Evolutionary conservation across 169 alveolate species (phyloP), one percentile per base, ranked within the genome.

Genomic region (Eimeria tenella): DNA sequence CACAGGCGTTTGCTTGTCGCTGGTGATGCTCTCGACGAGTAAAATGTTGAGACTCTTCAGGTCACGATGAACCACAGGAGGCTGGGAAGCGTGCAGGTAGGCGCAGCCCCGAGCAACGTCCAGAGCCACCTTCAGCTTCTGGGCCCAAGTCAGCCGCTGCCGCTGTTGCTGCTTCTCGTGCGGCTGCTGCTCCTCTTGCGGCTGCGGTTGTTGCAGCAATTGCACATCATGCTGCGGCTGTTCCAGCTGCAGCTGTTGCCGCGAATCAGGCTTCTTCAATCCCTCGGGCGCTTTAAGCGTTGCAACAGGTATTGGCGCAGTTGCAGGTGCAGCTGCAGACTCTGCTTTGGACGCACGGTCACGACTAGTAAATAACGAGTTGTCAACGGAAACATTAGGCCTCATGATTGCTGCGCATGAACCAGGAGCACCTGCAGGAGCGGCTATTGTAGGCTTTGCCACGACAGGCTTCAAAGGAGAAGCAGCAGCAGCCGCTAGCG

Each of bases 11-110:
- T 90, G 88, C 56, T 56, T 83, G 15, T 77, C 90, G 19, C 90
- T 86, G 42, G 90, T 81, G 52, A 98, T 93, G 17, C 96, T 95
- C 42, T 95, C 93, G 15, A 95, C 63, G 52, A 98, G 90, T 55
- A 98, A 95, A 62, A 98, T 93, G 92, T 98, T 98, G 68, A 98
- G 96, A 71, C 98, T 95, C 93, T 98, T 98, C 74, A 98, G 95
- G 94, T 98, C 99, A 79, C 99, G 95, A 93, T 98, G 99, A n/a
- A 98, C 94, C 53, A 98, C 97, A 10, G 97, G 98, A 6, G 98
- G 98, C 90, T 96, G 94, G 75, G 95, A 94, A 17, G 97, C 92
- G 86, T 98, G 99, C 58, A 98, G 95, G 96, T 96, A 98, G 95
- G 89, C 97, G 95, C 25, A 98, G 98, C 73, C 99, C 98, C 96